Percentiles rank a stretch among this genome's conserved stretches.
phyloP scores from a whole-genome alignment of 228 moss, liverwort and hornwort genomes.

The Sphagnum fallax region DNA sequence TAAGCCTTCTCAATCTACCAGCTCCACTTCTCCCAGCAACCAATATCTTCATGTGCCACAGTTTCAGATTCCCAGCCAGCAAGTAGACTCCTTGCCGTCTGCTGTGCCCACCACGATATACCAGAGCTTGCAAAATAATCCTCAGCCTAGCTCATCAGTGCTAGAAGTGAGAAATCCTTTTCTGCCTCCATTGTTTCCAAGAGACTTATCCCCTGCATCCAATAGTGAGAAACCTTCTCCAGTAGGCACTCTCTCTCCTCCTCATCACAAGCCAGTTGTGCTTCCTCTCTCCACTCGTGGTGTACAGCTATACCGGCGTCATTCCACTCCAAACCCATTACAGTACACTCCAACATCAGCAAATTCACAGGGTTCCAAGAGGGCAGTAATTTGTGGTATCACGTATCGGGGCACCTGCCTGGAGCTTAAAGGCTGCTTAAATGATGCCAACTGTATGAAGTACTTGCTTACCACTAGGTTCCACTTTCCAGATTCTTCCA shows the following conservation, averaged over 20 bases:
- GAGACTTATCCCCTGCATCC: conserved; percentile 7
- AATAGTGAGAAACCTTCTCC: too few relatives aligned
- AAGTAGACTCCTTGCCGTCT: conserved; percentile 42
- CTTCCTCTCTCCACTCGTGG: conserved; percentile 38
- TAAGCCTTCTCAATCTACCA: too few relatives aligned
- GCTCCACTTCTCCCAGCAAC: conserved; percentile 4
- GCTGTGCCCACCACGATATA: conserved; percentile 24
- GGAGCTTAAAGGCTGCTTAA: conserved; percentile 56
- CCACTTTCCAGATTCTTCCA: conserved; percentile 46
- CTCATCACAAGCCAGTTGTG: conserved; percentile 8
- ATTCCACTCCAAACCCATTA: conserved; percentile 31
- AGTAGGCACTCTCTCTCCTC: conserved; percentile 4
- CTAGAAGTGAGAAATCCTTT: conserved; percentile 10
- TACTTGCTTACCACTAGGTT: conserved; percentile 52
- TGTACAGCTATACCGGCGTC: conserved; percentile 48
- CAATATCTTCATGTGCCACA: conserved; percentile 27
- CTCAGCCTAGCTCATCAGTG: conserved; percentile 16
- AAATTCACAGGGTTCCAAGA: conserved; percentile 50
- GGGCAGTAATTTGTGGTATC: conserved; percentile 52
- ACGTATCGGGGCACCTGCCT: conserved; percentile 38
- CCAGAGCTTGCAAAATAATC: conserved; percentile 18
- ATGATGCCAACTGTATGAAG: conserved; percentile 56
- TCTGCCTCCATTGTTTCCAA: conserved; percentile 6
- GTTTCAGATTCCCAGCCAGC: conserved; percentile 33
- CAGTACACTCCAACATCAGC: conserved; percentile 30